Conservation (phyloP, 768 basidiomycete genomes). For the Lentinula edodes region DNA sequence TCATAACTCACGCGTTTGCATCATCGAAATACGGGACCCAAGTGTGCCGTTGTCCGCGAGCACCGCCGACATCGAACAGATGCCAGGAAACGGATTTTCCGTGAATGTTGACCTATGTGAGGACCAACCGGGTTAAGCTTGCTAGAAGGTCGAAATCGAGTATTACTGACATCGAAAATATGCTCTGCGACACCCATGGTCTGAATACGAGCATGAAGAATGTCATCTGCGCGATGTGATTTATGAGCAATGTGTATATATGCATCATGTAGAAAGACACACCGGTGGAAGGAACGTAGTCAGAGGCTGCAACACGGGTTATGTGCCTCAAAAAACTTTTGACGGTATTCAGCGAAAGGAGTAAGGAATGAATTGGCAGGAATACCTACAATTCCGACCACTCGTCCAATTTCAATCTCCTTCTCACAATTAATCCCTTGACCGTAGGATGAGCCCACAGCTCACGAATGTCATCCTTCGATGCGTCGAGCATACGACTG, state of each 20-base stretch:
- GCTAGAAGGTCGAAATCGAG: neutral
- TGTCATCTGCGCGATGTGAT: conserved; percentile 54
- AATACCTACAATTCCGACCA: conserved; percentile 80
- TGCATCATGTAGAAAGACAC: conserved; percentile 10
- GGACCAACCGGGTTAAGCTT: neutral
- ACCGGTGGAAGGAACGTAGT: conserved; percentile 78
- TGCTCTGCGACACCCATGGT: conserved; percentile 88
- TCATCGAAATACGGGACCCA: conserved; percentile 80
- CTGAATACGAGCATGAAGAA: conserved; percentile 84
- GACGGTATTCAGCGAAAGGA: conserved; percentile 11
- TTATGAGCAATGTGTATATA: conserved; percentile 23
- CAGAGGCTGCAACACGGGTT: conserved; percentile 57
- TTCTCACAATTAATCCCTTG: conserved; percentile 56
- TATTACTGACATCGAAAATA: conserved; percentile 55
- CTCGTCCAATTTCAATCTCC: conserved; percentile 75
- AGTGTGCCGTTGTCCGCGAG: conserved; percentile 65
- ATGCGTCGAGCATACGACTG: conserved; percentile 50
- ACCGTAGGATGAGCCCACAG: conserved; percentile 75
- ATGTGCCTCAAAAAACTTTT: conserved; percentile 73
- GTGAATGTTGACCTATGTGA: conserved; percentile 43
- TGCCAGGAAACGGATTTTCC: conserved; percentile 74
- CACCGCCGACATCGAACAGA: conserved; percentile 68
- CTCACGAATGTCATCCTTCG: conserved; percentile 59
- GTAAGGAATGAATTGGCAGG: neutral
- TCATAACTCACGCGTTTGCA: conserved; percentile 44